phyloP scores from a whole-genome alignment of 139 green algal species.

The Coelastrella sp. region DNA sequence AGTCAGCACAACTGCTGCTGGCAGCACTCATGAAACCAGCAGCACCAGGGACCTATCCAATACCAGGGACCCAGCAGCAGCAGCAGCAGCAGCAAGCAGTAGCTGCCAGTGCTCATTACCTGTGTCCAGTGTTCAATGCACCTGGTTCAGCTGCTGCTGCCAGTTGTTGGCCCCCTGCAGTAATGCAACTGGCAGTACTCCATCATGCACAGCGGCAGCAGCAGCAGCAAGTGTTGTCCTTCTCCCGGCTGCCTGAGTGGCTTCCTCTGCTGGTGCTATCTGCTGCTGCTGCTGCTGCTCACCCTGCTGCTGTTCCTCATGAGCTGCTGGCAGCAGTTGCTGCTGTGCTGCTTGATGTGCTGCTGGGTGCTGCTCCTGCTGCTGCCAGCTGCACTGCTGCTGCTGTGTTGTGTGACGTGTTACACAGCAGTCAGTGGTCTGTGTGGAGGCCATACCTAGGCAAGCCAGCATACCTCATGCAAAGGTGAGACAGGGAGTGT shows the following conservation, averaged over 20 bases:
- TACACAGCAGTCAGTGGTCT: slow-evolving; percentile 15
- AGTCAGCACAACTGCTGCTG: slow-evolving; percentile 44
- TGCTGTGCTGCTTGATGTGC: slow-evolving; percentile 15
- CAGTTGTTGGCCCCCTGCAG: slow-evolving; percentile 34
- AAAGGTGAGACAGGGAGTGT: too few relatives aligned
- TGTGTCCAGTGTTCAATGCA: not conserved
- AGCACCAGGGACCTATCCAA: not conserved
- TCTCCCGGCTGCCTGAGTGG: not conserved
- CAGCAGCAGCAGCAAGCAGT: not conserved
- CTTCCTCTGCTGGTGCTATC: slow-evolving; percentile 32
- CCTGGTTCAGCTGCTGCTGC: slow-evolving; percentile 29
- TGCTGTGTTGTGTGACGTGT: slow-evolving; percentile 13
- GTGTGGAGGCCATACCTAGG: slow-evolving; percentile 22
- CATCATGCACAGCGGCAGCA: slow-evolving; percentile 21
- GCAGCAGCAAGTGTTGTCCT: slow-evolving; percentile 9
- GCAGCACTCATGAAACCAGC: slow-evolving; percentile 27
- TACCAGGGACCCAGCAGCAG: too few relatives aligned
- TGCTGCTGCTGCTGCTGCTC: slow-evolving; percentile 7
- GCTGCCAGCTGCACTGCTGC: slow-evolving; percentile 38
- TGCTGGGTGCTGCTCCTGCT: slow-evolving; percentile 30
- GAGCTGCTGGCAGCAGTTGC: slow-evolving; percentile 37
- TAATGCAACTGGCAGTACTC: slow-evolving; percentile 12
- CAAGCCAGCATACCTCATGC: slow-evolving; percentile 16
- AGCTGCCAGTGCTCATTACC: not conserved
- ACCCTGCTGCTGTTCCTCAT: slow-evolving; percentile 1